These are phyloP conservation scores for Pichia cactophila DNA, from an alignment of 1,139 yeast genomes.

Conservation along the genomic window DNA sequence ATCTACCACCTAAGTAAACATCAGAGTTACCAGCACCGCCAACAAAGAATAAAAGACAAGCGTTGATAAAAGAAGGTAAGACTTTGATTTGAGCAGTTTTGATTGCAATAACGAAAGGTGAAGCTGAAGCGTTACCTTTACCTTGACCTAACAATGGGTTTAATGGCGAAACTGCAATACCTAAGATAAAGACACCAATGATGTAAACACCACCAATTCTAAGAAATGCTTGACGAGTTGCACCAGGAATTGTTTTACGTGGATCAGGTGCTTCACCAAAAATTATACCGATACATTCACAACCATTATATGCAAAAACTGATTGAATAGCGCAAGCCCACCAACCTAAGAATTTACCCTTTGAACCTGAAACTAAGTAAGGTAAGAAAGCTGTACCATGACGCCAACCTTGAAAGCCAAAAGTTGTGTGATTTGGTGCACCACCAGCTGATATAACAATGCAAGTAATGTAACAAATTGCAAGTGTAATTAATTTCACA, in stretches of 20 bases:
- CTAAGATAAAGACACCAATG: constrained; percentile 36
- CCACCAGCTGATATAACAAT: constrained; percentile 50
- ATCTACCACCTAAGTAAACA: constrained; percentile 38
- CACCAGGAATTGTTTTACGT: constrained; percentile 53
- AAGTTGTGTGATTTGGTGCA: constrained; percentile 51
- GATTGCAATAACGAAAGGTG: constrained; percentile 60
- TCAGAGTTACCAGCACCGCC: constrained; percentile 42
- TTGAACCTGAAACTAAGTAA: constrained; percentile 21
- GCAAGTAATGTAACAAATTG: constrained; percentile 42
- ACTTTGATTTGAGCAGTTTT: constrained; percentile 45
- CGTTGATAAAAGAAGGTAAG: constrained; percentile 46
- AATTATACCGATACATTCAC: constrained; percentile 33
- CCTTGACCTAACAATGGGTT: constrained; percentile 32
- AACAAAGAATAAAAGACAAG: constrained; percentile 39
- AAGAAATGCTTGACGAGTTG: constrained; percentile 64
- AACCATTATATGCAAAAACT: constrained; percentile 49
- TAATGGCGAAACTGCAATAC: constrained; percentile 34
- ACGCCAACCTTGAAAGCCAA: constrained; percentile 62
- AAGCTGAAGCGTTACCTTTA: constrained; percentile 44
- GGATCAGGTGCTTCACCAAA: constrained; percentile 43
- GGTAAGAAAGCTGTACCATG: constrained; percentile 5
- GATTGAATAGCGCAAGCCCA: constrained; percentile 27
- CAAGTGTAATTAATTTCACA: constrained; percentile 51
- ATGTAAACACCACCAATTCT: constrained; percentile 55
- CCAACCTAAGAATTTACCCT: constrained; percentile 31